Evolutionary conservation across 805 yeast species (phyloP).

Genomic region (Grigorovia transvaalensis): DNA sequence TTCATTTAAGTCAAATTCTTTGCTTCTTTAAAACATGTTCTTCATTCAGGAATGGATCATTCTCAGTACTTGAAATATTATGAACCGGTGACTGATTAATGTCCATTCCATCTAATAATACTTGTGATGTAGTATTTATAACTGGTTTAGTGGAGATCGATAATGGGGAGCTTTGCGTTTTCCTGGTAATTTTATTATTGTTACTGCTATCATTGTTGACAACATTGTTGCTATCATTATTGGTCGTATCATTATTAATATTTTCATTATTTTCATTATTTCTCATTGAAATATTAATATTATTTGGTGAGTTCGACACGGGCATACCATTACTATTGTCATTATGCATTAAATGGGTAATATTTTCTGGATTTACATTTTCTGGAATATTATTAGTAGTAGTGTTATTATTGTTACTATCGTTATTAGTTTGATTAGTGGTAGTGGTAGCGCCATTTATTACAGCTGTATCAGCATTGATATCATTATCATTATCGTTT

Average conservation of each 20-base stretch:
- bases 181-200: neutral
- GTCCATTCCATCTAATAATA: neutral
- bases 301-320: neutral
- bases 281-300: neutral
- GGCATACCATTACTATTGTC: neutral
- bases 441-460: neutral
- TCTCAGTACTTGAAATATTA: neutral
- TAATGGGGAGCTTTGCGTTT: neutral
- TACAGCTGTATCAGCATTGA: neutral
- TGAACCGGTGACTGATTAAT: neutral
- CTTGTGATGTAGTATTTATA: neutral
- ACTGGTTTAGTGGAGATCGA: neutral
- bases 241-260: neutral
- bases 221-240: neutral
- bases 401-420: neutral
- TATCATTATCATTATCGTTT: neutral
- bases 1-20: constrained; percentile 3
- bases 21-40: constrained; percentile 13
- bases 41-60: constrained; percentile 4
- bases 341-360: neutral
- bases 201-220: neutral
- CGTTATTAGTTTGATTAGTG: neutral
- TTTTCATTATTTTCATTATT: neutral
- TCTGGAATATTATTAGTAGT: neutral
- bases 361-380: neutral